Percentiles rank a stretch among this genome's conserved stretches.
phyloP scores from a whole-genome alignment of 2,329 filamentous ascomycete species.

The Trichoderma endophyticum region DNA sequence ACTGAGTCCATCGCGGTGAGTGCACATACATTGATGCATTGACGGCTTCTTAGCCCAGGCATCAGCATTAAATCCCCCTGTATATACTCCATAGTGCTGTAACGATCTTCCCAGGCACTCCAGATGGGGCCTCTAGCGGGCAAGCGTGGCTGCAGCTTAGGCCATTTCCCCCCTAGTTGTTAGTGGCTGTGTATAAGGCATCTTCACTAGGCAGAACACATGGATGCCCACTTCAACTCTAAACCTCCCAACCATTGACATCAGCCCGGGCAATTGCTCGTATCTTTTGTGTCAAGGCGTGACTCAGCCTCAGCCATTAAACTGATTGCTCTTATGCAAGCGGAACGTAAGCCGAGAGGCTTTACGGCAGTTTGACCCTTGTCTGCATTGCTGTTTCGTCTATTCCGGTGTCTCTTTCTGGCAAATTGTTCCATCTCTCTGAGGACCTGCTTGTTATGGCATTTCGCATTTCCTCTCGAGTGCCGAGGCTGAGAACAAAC shows the following conservation, averaged over 20 bases:
- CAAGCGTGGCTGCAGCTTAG: not conserved
- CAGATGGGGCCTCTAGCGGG: not conserved
- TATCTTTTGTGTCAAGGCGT: not conserved
- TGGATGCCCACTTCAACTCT: not conserved
- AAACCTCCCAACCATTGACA: not conserved
- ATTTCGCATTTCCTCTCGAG: not conserved
- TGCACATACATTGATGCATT: not conserved
- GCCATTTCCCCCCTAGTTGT: not conserved
- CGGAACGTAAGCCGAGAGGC: not conserved
- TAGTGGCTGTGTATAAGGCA: constrained; percentile 6
- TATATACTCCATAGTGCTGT: not conserved
- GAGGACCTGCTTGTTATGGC: not conserved
- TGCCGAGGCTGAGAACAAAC: not conserved
- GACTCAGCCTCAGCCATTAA: not conserved
- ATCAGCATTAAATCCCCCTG: not conserved
- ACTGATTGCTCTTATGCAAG: not conserved
- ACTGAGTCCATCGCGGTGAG: not conserved
- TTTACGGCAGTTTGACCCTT: not conserved
- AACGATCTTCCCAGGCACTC: not conserved
- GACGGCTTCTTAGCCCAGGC: not conserved
- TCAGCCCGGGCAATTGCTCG: not conserved
- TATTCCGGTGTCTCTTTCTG: not conserved
- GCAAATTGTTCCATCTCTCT: not conserved
- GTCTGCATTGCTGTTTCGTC: not conserved
- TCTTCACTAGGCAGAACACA: not conserved